A percentile compares a stretch with the other conserved stretches of the same genome.
Conservation (phyloP, 176 grass and related monocot species). For the Avena sativa region DNA sequence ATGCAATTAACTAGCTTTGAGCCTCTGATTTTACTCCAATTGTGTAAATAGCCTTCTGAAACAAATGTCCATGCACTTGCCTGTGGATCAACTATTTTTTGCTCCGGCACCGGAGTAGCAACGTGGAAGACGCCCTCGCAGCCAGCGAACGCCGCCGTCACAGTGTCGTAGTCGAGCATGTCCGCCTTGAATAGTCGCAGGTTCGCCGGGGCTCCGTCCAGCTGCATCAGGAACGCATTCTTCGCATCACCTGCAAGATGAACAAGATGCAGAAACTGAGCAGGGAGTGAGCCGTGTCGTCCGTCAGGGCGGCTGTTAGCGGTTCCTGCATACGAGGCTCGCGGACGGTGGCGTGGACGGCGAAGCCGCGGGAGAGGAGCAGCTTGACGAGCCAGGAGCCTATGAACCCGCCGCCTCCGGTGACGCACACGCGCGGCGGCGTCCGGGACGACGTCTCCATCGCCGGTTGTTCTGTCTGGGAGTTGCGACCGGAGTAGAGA, state of each 20-base stretch:
- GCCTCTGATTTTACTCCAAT: too few species aligned
- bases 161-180: conserved; percentile 51
- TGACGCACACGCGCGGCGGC: not conserved
- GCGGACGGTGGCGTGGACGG: too few species aligned
- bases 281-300: not conserved
- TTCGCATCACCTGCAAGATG: conserved; percentile 46
- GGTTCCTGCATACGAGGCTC: too few species aligned
- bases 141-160: conserved; percentile 45
- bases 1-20: too few species aligned
- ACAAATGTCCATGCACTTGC: not conserved
- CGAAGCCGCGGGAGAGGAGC: too few species aligned
- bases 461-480: not conserved
- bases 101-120: conserved; percentile 51
- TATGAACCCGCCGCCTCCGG: too few species aligned
- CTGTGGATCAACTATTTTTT: conserved; percentile 44
- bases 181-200: conserved; percentile 61
- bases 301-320: too few species aligned
- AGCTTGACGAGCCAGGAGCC: too few species aligned
- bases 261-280: not conserved
- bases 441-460: not conserved
- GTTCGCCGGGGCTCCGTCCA: conserved; percentile 55
- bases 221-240: conserved; percentile 45
- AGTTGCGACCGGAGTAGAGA: not conserved
- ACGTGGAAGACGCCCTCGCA: conserved; percentile 71
- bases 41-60: too few species aligned